Evolutionary conservation across 2,329 filamentous ascomycete genomes (phyloP).

Genomic region (Colletotrichum euphorbiae): DNA sequence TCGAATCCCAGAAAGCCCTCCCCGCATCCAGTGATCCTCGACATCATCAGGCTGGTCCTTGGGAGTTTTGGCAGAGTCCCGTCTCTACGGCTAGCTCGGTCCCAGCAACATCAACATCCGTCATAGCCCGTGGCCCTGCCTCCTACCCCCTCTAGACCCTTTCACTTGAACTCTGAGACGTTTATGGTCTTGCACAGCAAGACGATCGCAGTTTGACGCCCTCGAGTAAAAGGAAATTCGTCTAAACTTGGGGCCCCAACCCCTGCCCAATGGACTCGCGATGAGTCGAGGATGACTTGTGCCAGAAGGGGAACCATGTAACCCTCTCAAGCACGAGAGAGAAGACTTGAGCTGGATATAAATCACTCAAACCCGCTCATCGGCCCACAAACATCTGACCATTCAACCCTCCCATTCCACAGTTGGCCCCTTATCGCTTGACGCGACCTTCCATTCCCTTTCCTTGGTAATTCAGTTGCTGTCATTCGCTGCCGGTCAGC

Average conservation of each 20-base stretch:
- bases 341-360: constrained; percentile 39
- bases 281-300: constrained; percentile 2
- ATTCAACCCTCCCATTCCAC: constrained; percentile 36
- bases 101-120: constrained; percentile 30
- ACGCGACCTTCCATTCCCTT: constrained; percentile 38
- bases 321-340: constrained; percentile 18
- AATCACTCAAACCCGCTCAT: constrained; percentile 41
- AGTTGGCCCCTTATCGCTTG: constrained; percentile 34
- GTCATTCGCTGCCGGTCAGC: constrained; percentile 41
- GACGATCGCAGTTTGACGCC: constrained; percentile 29
- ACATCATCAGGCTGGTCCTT: constrained; percentile 10
- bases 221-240: constrained; percentile 24
- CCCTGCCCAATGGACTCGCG: constrained; percentile 10
- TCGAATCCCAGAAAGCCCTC: constrained; percentile 19
- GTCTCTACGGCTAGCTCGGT: constrained; percentile 25
- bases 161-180: constrained; percentile 33
- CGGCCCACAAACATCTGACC: constrained; percentile 15
- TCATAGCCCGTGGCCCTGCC: constrained; percentile 29
- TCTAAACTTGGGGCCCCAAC: constrained; percentile 27
- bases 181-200: constrained; percentile 30
- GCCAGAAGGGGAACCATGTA: constrained; percentile 18
- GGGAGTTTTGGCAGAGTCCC: constrained; percentile 16
- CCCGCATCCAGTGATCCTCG: constrained; percentile 14
- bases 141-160: constrained; percentile 25
- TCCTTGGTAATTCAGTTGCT: constrained; percentile 30